Conservation (phyloP, 2,329 filamentous ascomycete genomes). For the Hypoxylon sp. region DNA sequence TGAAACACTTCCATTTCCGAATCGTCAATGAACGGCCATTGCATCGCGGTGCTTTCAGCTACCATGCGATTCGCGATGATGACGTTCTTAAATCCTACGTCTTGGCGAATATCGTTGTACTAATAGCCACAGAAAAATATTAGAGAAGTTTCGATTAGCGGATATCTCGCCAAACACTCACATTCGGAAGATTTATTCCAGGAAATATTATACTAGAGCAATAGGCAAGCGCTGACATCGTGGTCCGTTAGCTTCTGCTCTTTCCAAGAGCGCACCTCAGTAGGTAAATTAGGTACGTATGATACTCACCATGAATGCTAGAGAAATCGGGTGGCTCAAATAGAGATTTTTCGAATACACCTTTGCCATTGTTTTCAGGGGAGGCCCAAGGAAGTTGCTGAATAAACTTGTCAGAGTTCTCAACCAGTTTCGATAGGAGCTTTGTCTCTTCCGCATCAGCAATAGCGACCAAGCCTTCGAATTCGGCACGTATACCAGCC, state of each 20-base stretch:
- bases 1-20: slow-evolving; percentile 73
- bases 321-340: slow-evolving; percentile 82
- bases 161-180: slow-evolving; percentile 46
- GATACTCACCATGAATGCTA: slow-evolving; percentile 73
- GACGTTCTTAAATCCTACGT: slow-evolving; percentile 75
- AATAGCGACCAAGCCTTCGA: slow-evolving; percentile 71
- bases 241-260: not conserved
- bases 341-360: slow-evolving; percentile 78
- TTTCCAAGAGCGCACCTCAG: not conserved
- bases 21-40: slow-evolving; percentile 70
- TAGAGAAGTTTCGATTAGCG: not conserved
- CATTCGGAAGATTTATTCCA: slow-evolving; percentile 62
- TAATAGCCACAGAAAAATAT: slow-evolving; percentile 31
- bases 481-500: slow-evolving; percentile 70
- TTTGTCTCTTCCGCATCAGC: slow-evolving; percentile 76
- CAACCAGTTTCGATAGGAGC: slow-evolving; percentile 73
- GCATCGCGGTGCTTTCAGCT: slow-evolving; percentile 63
- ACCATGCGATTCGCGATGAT: slow-evolving; percentile 71
- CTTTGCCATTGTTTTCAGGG: slow-evolving; percentile 56
- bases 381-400: slow-evolving; percentile 76
- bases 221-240: slow-evolving; percentile 57
- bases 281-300: not conserved
- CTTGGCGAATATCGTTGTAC: slow-evolving; percentile 71
- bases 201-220: slow-evolving; percentile 61
- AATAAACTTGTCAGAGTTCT: slow-evolving; percentile 75